These are phyloP conservation scores for Sarcodon sp. DNA, from an alignment of 768 basidiomycete genomes.

Conservation along the genomic window DNA sequence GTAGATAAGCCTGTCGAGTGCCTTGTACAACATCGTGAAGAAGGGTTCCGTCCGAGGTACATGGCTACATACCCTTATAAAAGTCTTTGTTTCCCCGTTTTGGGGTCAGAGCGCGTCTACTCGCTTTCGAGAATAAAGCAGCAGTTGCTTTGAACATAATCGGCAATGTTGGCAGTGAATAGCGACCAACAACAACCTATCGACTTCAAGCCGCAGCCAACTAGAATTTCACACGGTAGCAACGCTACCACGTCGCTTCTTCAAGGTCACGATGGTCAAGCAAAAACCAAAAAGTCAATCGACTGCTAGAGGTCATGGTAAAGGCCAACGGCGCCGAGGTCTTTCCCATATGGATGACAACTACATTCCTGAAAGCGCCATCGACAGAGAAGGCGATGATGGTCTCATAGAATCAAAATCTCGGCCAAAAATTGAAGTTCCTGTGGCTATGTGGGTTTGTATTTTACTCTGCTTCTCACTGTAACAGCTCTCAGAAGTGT, in stretches of 20 bases:
- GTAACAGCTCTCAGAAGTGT: neutral
- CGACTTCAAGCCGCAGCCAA: neutral
- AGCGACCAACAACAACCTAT: neutral
- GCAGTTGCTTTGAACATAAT: constrained; percentile 2
- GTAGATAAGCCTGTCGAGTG: constrained; percentile 71
- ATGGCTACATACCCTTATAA: constrained; percentile 71
- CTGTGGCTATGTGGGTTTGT: constrained; percentile 95
- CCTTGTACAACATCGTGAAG: constrained; percentile 27
- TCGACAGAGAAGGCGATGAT: neutral
- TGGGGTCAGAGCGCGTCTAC: constrained; percentile 66
- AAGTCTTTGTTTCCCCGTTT: constrained; percentile 93
- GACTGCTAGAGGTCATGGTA: neutral
- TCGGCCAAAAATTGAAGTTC: constrained; percentile 30
- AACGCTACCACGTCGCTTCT: neutral
- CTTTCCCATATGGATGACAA: neutral
- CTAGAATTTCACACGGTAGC: neutral
- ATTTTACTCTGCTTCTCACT: constrained; percentile 6
- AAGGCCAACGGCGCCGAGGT: neutral
- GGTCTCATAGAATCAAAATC: neutral
- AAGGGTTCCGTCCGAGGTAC: neutral
- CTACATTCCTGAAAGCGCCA: neutral
- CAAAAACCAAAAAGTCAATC: neutral
- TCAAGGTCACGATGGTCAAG: neutral
- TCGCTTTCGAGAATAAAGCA: constrained; percentile 69
- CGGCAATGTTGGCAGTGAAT: neutral